Evolutionary conservation across 2,329 filamentous ascomycete species (phyloP).

Genomic region (Epichloe elymi): DNA sequence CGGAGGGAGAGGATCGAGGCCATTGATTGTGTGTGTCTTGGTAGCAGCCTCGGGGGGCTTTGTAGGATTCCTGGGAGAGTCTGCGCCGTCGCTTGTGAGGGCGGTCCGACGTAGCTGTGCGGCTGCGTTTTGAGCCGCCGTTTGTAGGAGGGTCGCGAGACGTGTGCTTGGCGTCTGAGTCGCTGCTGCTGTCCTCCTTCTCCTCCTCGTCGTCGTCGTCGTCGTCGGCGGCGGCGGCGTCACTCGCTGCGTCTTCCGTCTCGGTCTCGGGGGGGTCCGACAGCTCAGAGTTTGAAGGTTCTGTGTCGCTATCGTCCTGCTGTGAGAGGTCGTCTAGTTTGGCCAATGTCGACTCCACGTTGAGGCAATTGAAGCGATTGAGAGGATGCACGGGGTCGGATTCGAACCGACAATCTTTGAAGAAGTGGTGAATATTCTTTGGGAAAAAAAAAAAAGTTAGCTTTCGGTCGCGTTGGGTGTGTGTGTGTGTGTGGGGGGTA

Average conservation of each 20-base stretch:
- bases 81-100: neutral
- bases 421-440: constrained; percentile 11
- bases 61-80: neutral
- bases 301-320: neutral
- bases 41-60: neutral
- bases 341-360: constrained; percentile 3
- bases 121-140: neutral
- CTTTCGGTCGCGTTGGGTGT: neutral
- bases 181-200: neutral
- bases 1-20: constrained; percentile 16
- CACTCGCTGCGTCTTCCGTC: neutral
- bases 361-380: constrained; percentile 4
- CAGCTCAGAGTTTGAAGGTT: neutral
- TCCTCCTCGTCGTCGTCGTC: neutral
- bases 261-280: neutral
- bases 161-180: neutral
- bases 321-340: neutral
- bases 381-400: constrained; percentile 7
- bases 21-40: constrained; percentile 9
- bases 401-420: constrained; percentile 4
- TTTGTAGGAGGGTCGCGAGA: neutral
- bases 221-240: neutral
- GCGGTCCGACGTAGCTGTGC: neutral
- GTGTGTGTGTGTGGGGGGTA: neutral
- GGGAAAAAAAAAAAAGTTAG: constrained; percentile 13